Conservation (phyloP, 352 stramenopile species). For the Phytopythium ostracodes region DNA sequence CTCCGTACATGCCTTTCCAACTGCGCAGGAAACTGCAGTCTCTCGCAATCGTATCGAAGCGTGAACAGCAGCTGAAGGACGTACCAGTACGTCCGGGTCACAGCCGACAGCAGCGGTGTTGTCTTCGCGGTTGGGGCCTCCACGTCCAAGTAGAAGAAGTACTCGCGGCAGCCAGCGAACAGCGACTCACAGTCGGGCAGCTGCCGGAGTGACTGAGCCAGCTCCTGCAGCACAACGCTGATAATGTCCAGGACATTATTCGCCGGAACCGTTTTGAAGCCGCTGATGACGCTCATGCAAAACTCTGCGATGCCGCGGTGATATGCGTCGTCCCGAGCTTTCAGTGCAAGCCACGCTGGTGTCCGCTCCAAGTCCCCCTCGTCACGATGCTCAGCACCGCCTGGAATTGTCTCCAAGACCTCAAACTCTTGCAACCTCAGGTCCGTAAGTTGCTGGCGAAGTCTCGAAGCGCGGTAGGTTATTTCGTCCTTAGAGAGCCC, state of each 20-base stretch:
- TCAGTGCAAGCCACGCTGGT: not conserved
- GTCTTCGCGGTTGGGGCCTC: constrained; percentile 33
- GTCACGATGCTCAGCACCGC: not conserved
- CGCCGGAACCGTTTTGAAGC: not conserved
- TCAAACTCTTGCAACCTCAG: constrained; percentile 26
- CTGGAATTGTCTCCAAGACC: constrained; percentile 26
- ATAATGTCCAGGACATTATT: not conserved
- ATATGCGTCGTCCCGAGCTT: not conserved
- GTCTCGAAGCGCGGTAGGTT: constrained; percentile 3
- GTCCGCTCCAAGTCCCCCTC: not conserved
- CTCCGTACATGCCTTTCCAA: not conserved
- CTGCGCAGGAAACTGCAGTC: not conserved
- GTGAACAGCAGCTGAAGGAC: constrained; percentile 35
- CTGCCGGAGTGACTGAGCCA: constrained; percentile 26
- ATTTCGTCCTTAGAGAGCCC: not conserved
- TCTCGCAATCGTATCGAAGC: not conserved
- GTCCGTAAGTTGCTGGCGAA: constrained; percentile 27
- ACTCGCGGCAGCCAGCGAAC: constrained; percentile 43
- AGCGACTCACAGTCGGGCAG: constrained; percentile 57
- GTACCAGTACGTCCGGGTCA: constrained; percentile 62
- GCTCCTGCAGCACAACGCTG: not conserved
- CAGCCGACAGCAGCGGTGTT: constrained; percentile 52
- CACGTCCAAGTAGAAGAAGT: constrained; percentile 74
- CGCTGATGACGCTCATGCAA: not conserved
- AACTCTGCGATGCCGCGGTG: not conserved